Evolutionary conservation across 208 protist species (phyloP).

Genomic region (Acanthamoeba lenticulata): DNA sequence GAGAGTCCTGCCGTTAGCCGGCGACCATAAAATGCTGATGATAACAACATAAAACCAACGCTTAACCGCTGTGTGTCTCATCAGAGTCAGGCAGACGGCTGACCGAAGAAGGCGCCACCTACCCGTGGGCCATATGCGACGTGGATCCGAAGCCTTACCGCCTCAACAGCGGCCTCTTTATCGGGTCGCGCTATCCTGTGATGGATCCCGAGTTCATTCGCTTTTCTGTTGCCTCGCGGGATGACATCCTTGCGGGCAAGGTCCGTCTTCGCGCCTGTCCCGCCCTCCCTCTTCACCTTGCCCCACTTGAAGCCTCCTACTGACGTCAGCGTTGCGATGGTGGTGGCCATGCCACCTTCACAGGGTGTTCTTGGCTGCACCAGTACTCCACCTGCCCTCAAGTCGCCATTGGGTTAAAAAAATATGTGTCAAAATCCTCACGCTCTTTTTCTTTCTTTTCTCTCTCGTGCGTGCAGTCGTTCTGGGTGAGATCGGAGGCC

Average conservation of each 20-base stretch:
- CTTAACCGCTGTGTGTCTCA: not conserved
- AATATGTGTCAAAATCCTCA: too few species aligned
- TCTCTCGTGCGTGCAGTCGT: too few species aligned
- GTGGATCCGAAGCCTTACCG: conserved; percentile 42
- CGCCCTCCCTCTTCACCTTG: too few species aligned
- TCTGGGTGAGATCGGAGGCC: not conserved
- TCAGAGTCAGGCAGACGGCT: not conserved
- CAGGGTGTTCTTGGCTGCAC: conserved; percentile 11
- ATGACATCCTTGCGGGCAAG: conserved; percentile 37
- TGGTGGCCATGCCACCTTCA: not conserved
- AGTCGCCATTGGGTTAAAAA: too few species aligned
- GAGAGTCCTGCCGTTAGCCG: too few species aligned
- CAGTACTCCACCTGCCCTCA: not conserved
- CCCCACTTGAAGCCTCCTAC: not conserved
- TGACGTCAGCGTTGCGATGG: not conserved
- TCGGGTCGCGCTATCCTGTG: conserved; percentile 21
- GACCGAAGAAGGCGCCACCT: not conserved
- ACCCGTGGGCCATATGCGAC: not conserved
- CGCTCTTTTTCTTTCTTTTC: too few species aligned
- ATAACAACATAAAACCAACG: not conserved
- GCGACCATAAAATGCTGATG: not conserved
- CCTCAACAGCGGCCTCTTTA: conserved; percentile 34
- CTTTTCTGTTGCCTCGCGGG: not conserved
- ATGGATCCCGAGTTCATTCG: not conserved
- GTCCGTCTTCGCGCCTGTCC: not conserved